Evolutionary conservation across 768 basidiomycete species (phyloP), one percentile per base, ranked within the genome.

Genomic region (Albatrellus ellisii): DNA sequence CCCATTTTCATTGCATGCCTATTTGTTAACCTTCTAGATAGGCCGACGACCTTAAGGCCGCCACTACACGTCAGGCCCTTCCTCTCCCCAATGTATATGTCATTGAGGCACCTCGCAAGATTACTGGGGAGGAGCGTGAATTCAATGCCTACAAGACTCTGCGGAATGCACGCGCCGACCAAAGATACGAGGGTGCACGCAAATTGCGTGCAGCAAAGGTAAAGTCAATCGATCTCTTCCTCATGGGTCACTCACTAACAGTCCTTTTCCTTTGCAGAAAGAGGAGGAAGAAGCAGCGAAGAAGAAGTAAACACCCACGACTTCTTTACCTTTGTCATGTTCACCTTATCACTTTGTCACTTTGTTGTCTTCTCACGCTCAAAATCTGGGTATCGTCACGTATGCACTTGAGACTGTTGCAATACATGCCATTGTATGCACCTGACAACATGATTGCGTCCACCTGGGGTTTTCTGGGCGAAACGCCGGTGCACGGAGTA

Each of bases 281-380:
- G 86, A 85, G 53, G 89, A 89, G 60, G 88, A 91, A 73, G 88
- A 90, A 59, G 86, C 83, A 44, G 75, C 72, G 59, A 89, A 90
- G 73, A 88, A 88, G 70, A 88, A 90, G 69, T 86, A 77, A 66
- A 65, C 40, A 39, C 38, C 43, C 41, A 22, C 48, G 52, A 41
- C 36, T 51, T 47, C 44, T 52, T 44, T 44, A 9, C 37, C 34
- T 36, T n/a, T 36, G 39, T 44, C 51, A 49, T 52, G 53, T 59
- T 42, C 46, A 46, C 38, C 48, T 18, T 21, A 18, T 36, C 17
- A 12, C 51, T 50, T 45, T 48, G 54, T 36, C 17, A 12, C 51
- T 50, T 45, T 48, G 54, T 45, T 31, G 44, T 36, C 38, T 46
- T 50, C 55, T 60, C 57, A 58, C 54, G 47, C 29, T 34, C 27